Evolutionary conservation across 2,329 filamentous ascomycete genomes (phyloP), one percentile per base, ranked within the genome.

Genomic region (Madurella fahalii): DNA sequence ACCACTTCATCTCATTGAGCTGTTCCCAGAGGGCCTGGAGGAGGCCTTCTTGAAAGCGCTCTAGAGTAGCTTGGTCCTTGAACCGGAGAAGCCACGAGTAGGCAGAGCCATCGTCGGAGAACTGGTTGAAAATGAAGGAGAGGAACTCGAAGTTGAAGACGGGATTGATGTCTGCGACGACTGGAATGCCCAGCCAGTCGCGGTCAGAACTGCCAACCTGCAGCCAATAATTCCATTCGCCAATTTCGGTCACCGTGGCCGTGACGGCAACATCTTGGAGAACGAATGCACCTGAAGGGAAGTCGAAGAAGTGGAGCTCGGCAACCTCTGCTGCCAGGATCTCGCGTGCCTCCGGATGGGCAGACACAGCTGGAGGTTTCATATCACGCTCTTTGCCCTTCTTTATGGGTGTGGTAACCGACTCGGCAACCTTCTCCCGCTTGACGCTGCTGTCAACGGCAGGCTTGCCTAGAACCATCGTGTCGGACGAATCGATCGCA

Each of bases 61-160:
- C 91, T 50, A 95, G 78, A 0, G 86, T 85, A 17, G 83, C 76
- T 63, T 91, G 87, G 62, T 96, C 88, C 65, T 87, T 90, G 76
- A 99, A 99, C 13, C 92, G 86, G 37, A 99, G 76, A 13, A 99
- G 81, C 93, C 94, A 99, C 1, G 94, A 99, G 70, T 92, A 95
- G 4, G 94, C 93, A 1, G 88, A 89, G 2, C 92, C 90, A 70
- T 96, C 90, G 37, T 86, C 81, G 13, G 87, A 82, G 69, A 96
- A 97, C 69, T 96, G 91, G 67, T 99, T 99, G 80, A 99, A 99
- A 66, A 99, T 96, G 69, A 97, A 97, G 0, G 93, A 97, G n/a
- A 96, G 79, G 65, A 93, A 97, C 70, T 99, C 94, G 62, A 96
- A 97, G 73, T 97, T 97, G 77, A 97, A 99, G 17, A 99, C 92